These are phyloP conservation scores for Tirmania nivea DNA, from an alignment of 495 filamentous ascomycete species.

Conservation along the genomic window DNA sequence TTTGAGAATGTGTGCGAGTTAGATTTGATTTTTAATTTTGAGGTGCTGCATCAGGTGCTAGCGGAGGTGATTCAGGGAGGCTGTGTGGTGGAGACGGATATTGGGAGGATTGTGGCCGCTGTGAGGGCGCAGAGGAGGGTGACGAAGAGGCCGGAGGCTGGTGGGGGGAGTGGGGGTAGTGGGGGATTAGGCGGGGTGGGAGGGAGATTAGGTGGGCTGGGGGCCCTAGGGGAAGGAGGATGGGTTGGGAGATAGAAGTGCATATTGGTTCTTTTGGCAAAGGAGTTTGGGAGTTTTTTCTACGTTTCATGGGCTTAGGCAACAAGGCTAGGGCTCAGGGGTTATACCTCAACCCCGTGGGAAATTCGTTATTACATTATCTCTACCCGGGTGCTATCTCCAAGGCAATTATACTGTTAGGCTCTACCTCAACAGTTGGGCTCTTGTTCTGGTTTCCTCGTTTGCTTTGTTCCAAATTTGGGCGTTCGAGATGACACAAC, in stretches of 20 bases:
- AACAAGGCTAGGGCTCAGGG: too few species aligned
- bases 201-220: constrained; percentile 3
- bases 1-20: constrained; percentile 98
- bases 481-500: too few species aligned
- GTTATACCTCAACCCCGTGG: too few species aligned
- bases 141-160: constrained; percentile 42
- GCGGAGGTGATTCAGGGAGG: constrained; percentile 93
- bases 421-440: too few species aligned
- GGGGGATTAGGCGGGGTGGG: constrained; percentile 12
- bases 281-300: too few species aligned
- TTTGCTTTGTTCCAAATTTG: too few species aligned
- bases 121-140: constrained; percentile 58
- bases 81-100: constrained; percentile 80
- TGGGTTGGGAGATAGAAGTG: constrained; percentile 39
- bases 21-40: constrained; percentile 96
- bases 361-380: too few species aligned
- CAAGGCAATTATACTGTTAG: too few species aligned
- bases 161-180: constrained; percentile 21
- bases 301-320: too few species aligned
- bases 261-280: constrained; percentile 13
- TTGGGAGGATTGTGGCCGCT: constrained; percentile 68
- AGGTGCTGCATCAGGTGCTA: constrained; percentile 78
- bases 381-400: too few species aligned
- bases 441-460: too few species aligned
- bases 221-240: constrained; percentile 21